Conservation (phyloP, 805 yeast genomes). For the Grigorovia jiainica region DNA sequence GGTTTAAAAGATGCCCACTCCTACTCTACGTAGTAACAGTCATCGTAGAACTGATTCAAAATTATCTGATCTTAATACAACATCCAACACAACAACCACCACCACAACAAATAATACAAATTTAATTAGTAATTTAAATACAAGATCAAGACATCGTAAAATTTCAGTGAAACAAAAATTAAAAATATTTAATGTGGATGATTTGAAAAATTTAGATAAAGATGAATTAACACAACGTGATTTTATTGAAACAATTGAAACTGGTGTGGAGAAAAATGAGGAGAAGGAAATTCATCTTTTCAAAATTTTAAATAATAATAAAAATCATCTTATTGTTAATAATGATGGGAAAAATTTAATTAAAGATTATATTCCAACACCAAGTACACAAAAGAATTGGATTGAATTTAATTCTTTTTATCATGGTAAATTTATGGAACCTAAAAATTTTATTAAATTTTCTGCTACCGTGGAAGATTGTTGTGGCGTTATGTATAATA, state of each 20-base stretch:
- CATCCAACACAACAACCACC: too few species aligned
- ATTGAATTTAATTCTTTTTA: slow-evolving; percentile 66
- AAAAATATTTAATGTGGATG: slow-evolving; percentile 65
- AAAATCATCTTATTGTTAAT: slow-evolving; percentile 37
- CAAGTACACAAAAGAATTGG: slow-evolving; percentile 86
- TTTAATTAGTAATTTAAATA: slow-evolving; percentile 31
- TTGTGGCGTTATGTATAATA: slow-evolving; percentile 70
- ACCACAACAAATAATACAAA: not conserved
- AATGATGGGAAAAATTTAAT: slow-evolving; percentile 28
- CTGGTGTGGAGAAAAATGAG: slow-evolving; percentile 96
- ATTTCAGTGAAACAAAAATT: slow-evolving; percentile 85
- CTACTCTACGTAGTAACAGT: not conserved
- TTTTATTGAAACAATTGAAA: slow-evolving; percentile 69
- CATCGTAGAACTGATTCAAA: not conserved
- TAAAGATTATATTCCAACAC: slow-evolving; percentile 77
- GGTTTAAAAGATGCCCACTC: not conserved
- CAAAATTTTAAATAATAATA: slow-evolving; percentile 50
- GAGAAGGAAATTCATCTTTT: slow-evolving; percentile 96
- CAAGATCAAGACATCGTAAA: slow-evolving; percentile 88
- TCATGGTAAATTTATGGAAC: slow-evolving; percentile 54
- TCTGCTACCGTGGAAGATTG: slow-evolving; percentile 97
- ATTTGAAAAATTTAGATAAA: slow-evolving; percentile 70
- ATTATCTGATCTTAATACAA: not conserved
- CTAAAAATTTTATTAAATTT: slow-evolving; percentile 74
- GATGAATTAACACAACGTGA: slow-evolving; percentile 57